Evolutionary conservation across 495 filamentous ascomycete genomes (phyloP), one percentile per base, ranked within the genome.

Genomic region (Choiromyces venosus): DNA sequence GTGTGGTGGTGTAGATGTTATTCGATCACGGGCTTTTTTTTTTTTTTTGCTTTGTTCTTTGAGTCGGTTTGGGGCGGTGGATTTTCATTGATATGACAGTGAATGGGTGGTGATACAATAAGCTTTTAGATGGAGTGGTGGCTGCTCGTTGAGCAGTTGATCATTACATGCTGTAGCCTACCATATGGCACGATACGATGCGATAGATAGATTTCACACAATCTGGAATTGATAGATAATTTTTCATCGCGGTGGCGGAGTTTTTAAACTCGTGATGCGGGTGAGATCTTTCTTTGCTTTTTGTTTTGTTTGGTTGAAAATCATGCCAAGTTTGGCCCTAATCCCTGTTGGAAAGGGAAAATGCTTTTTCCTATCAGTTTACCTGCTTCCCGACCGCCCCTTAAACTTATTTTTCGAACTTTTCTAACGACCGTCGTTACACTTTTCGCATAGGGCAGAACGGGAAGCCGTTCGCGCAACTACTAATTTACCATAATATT

Each of bases 41-140:
- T 52, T 52, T 9, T 61, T 61, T 61, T 61, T 61, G 52, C 52
- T 61, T 61, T 61, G 52, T 56, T 14, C n/a, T 61, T 61, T 61
- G n/a, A 61, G 52, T 61, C n/a, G n/a, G 52, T n/a, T n/a, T 29
- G 52, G 52, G 52, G 52, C n/a, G 25, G 52, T 21, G 19, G 8
- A 29, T 61, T 52, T 61, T 14, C 52, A 29, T 29, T 14, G 3
- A 29, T 16, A 29, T 1, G n/a, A 1, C 9, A 0, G n/a, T 29
- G n/a, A 10, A 25, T 7, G 12, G 52, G 52, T 61, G 52, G 52
- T 61, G 52, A 29, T 61, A 29, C 9, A 7, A 12, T 25, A 29
- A 61, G 8, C 52, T 29, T 61, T 61, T n/a, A n/a, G 44, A 52
- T 52, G 44, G 19, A 16, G n/a, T n/a, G n/a, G n/a, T n/a, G n/a